A percentile compares a stretch with the other conserved stretches of the same genome.
Evolutionary conservation across 1,284 basidiomycete genomes (phyloP).

Genomic region (Trametes sp.): DNA sequence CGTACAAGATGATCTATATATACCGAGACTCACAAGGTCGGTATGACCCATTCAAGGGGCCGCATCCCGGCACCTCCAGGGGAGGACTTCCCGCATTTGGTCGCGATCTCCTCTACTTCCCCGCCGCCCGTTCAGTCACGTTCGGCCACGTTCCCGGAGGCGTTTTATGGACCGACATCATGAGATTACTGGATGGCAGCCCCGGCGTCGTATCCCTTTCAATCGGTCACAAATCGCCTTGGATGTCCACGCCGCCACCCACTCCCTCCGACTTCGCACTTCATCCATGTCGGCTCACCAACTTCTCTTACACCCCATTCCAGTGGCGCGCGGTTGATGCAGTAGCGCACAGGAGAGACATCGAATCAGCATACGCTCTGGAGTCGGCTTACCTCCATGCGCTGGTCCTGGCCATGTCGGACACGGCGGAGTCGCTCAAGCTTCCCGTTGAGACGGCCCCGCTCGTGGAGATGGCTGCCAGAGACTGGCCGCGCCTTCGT

Average conservation of each 20-base stretch:
- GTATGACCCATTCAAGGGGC: too few relatives aligned
- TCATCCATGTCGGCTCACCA: not conserved
- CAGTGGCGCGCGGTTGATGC: not conserved
- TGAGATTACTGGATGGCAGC: not conserved
- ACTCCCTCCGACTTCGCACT: not conserved
- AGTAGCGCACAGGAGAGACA: not conserved
- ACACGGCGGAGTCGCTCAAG: constrained; percentile 5
- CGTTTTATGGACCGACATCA: not conserved
- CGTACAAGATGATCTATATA: too few relatives aligned
- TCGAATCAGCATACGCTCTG: not conserved
- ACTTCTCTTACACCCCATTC: not conserved
- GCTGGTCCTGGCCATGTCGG: not conserved
- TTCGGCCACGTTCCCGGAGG: not conserved
- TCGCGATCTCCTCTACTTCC: not conserved
- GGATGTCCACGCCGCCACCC: not conserved
- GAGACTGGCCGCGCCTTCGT: constrained; percentile 3
- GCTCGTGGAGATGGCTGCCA: not conserved
- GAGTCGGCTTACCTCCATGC: not conserved
- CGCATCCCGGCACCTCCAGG: not conserved
- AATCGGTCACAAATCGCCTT: not conserved
- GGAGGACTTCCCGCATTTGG: not conserved
- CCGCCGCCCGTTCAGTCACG: not conserved
- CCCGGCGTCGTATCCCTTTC: not conserved
- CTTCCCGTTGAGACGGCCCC: constrained; percentile 8
- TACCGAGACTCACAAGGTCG: too few relatives aligned